A percentile compares a stretch with the other conserved stretches of the same genome.
Conservation (phyloP, 345 rosid species). For the Acer saccharum region DNA sequence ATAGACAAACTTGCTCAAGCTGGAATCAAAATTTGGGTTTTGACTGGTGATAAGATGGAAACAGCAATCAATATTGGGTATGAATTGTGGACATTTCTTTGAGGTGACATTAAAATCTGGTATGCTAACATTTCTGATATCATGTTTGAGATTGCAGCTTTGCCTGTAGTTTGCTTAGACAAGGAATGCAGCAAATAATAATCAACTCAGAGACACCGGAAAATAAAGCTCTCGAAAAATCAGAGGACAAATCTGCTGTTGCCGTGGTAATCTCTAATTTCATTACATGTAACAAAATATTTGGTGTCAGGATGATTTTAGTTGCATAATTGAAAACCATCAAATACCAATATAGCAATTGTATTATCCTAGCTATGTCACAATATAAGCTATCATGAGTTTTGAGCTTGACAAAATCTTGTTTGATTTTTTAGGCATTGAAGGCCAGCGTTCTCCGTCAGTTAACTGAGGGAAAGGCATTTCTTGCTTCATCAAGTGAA, state of each 20-base stretch:
- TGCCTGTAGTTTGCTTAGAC: slow-evolving; percentile 93
- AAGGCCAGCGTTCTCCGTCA: slow-evolving; percentile 65
- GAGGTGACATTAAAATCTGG: not conserved
- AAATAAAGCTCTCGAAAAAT: slow-evolving; percentile 65
- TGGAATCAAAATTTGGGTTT: slow-evolving; percentile 92
- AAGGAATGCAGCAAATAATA: slow-evolving; percentile 89
- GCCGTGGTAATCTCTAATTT: slow-evolving; percentile 43
- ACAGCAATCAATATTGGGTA: slow-evolving; percentile 97
- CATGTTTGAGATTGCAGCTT: slow-evolving; percentile 53
- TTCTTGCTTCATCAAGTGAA: slow-evolving; percentile 51
- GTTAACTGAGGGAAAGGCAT: slow-evolving; percentile 56
- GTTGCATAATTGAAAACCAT: not conserved
- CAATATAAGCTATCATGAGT: not conserved
- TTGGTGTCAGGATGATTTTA: slow-evolving; percentile 1
- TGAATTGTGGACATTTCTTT: slow-evolving; percentile 6
- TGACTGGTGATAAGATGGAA: slow-evolving; percentile 99
- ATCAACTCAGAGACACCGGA: slow-evolving; percentile 80
- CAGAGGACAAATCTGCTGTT: slow-evolving; percentile 64
- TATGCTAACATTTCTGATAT: slow-evolving; percentile 24
- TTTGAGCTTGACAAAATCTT: slow-evolving; percentile 13
- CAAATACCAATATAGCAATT: not conserved
- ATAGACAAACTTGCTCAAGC: slow-evolving; percentile 98
- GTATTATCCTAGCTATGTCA: not conserved
- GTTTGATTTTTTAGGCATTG: slow-evolving; percentile 48
- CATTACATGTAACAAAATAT: not conserved